Conservation (phyloP, 2,329 filamentous ascomycete genomes). For the Shiraia sp. region DNA sequence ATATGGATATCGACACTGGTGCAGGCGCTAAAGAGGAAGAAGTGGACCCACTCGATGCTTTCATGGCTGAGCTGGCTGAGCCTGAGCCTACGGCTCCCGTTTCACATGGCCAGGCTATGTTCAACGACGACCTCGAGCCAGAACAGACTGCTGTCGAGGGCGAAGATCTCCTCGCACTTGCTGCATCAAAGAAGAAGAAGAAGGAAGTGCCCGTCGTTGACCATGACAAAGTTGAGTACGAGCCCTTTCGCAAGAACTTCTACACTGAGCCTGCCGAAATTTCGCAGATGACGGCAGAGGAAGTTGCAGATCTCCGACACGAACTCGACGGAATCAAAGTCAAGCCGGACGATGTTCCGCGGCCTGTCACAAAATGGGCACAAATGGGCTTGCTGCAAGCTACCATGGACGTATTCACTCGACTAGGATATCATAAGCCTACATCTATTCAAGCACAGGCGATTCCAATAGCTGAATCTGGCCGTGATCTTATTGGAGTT, state of each 20-base stretch:
- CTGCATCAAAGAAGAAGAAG: slow-evolving; percentile 79
- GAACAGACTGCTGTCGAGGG: slow-evolving; percentile 65
- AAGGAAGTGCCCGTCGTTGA: slow-evolving; percentile 90
- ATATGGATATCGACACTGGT: slow-evolving; percentile 61
- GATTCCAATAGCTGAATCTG: slow-evolving; percentile 92
- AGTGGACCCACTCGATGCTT: slow-evolving; percentile 91
- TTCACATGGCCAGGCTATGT: slow-evolving; percentile 80
- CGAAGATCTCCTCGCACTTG: slow-evolving; percentile 55
- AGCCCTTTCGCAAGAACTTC: slow-evolving; percentile 89
- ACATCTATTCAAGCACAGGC: slow-evolving; percentile 96
- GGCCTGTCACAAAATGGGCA: slow-evolving; percentile 94
- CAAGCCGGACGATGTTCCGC: slow-evolving; percentile 73
- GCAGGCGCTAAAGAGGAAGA: slow-evolving; percentile 65
- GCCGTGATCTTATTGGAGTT: slow-evolving; percentile 91
- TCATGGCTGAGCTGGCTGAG: slow-evolving; percentile 73
- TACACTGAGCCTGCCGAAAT: slow-evolving; percentile 90
- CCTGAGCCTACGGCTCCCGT: slow-evolving; percentile 49
- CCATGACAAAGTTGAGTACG: slow-evolving; percentile 83
- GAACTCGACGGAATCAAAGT: slow-evolving; percentile 97
- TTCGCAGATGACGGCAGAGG: slow-evolving; percentile 79
- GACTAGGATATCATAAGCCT: slow-evolving; percentile 81
- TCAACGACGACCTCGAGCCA: slow-evolving; percentile 79
- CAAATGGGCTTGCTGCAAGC: slow-evolving; percentile 89
- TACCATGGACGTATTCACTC: slow-evolving; percentile 81
- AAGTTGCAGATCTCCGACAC: slow-evolving; percentile 77